These are phyloP conservation scores for Citrus unshiu DNA, from an alignment of 345 rosid species.

Conservation along the genomic window DNA sequence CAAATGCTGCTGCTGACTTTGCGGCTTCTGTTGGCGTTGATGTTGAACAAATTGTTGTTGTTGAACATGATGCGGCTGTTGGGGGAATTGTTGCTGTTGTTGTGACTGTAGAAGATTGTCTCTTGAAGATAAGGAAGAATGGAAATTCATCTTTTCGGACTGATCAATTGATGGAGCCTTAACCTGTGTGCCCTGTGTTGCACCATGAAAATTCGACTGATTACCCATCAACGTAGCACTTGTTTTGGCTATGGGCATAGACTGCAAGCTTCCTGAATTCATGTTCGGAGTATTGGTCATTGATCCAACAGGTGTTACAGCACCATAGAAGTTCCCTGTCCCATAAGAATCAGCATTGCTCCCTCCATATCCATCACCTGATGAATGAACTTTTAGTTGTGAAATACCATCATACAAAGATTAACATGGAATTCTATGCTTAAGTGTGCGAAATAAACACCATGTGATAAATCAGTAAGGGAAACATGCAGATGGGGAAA, in stretches of 20 bases:
- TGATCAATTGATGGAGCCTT: constrained; percentile 43
- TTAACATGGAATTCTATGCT: constrained; percentile 3
- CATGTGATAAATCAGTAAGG: neutral
- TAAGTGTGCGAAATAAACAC: neutral
- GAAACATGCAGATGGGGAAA: neutral
- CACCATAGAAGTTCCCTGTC: constrained; percentile 58
- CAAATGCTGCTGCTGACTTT: constrained; percentile 51
- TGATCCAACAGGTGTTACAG: constrained; percentile 48
- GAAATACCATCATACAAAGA: constrained; percentile 10
- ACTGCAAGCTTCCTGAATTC: constrained; percentile 44
- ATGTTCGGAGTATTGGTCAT: constrained; percentile 49
- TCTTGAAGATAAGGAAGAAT: constrained; percentile 42
- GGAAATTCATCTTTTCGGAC: constrained; percentile 52
- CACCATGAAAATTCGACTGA: constrained; percentile 46
- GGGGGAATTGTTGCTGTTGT: constrained; percentile 67
- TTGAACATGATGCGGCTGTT: constrained; percentile 51
- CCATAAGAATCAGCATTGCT: constrained; percentile 51
- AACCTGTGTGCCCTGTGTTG: constrained; percentile 40
- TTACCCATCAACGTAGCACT: constrained; percentile 46
- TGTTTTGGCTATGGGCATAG: constrained; percentile 53
- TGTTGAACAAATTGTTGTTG: constrained; percentile 57
- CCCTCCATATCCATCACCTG: constrained; percentile 77
- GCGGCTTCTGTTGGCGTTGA: constrained; percentile 55
- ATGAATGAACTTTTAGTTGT: constrained; percentile 16
- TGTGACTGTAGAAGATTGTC: constrained; percentile 51